Evolutionary conservation across 352 stramenopile genomes (phyloP), one percentile per base, ranked within the genome.

Genomic region (Phytopythium ostracodes): DNA sequence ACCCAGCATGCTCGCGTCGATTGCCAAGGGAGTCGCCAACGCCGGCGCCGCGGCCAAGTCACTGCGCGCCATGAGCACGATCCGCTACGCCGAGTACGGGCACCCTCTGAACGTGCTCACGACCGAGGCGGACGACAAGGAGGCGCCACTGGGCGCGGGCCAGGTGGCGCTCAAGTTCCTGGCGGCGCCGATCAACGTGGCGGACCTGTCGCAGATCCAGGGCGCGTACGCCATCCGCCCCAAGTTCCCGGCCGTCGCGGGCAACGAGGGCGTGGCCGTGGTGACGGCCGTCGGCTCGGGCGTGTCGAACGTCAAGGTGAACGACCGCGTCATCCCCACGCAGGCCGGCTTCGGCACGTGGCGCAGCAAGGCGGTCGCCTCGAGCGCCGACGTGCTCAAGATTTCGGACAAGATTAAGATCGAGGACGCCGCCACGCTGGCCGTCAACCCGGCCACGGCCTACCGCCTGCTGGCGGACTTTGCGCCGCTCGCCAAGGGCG

Each of bases 161-260:
- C 84, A 96, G 63, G 85, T 96, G 22, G 84, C 81, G 43, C 72
- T 97, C 62, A 92, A 94, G 76, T 94, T 97, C 71, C 67, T 97
- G 62, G 89, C 88, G 24, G 87, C 88, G 46, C 89, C 89, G 8
- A 95, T 97, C 64, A 96, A 97, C 64, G 81, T 92, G 46, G 79
- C 88, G 29, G 89, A 97, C 64, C 74, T 96, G 59, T 92, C 84
- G 63, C 84, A 95, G 79, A 92, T 96, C 51, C 85, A 95, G 70
- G 89, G 89, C 53, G 71, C 76, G 12, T 96, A 96, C 68, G 83
- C 82, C 36, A 84, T 95, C 64, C 77, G 84, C 40, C 82, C 88
- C 20, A 71, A 55, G 60, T 81, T 97, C 56, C 89, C 89, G 6
- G 89, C 89, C 17, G 78, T 94, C 46, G 84, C 74, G 14, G 89